These are phyloP conservation scores for Omphalea diandra DNA, from an alignment of 441 rosid genomes.

Conservation along the genomic window DNA sequence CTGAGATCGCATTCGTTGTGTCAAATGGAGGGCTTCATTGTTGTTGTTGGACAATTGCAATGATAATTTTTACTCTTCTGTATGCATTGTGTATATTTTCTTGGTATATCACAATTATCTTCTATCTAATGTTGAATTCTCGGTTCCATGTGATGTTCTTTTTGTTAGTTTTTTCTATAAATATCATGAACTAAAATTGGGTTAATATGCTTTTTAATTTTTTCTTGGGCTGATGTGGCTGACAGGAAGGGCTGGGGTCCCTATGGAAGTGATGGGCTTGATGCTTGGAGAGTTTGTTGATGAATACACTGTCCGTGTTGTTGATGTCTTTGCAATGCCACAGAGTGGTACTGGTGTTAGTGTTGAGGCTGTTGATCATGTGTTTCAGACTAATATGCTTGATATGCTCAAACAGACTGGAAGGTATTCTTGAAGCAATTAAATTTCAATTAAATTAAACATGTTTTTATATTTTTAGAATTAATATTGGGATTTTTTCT, in stretches of 20 bases:
- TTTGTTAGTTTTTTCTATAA: not conserved
- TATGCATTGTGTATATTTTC: not conserved
- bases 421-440: conserved; percentile 42
- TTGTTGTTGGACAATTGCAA: not conserved
- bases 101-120: not conserved
- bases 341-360: conserved; percentile 99
- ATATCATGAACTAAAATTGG: not conserved
- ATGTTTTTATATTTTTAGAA: not conserved
- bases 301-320: conserved; percentile 94
- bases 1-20: not conserved
- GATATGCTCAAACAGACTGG: conserved; percentile 99
- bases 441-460: not conserved
- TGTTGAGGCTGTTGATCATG: conserved; percentile 99
- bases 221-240: conserved; percentile 13
- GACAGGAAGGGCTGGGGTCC: conserved; percentile 97
- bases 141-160: not conserved
- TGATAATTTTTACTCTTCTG: not conserved
- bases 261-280: conserved; percentile 99
- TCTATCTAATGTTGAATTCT: not conserved
- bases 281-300: conserved; percentile 99
- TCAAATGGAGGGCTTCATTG: not conserved
- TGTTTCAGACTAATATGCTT: conserved; percentile 96
- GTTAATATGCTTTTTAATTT: not conserved
- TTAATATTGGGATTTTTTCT: not conserved
- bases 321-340: conserved; percentile 98